Conservation (phyloP, 2,329 filamentous ascomycete species). For the Colletotrichum limetticola region DNA sequence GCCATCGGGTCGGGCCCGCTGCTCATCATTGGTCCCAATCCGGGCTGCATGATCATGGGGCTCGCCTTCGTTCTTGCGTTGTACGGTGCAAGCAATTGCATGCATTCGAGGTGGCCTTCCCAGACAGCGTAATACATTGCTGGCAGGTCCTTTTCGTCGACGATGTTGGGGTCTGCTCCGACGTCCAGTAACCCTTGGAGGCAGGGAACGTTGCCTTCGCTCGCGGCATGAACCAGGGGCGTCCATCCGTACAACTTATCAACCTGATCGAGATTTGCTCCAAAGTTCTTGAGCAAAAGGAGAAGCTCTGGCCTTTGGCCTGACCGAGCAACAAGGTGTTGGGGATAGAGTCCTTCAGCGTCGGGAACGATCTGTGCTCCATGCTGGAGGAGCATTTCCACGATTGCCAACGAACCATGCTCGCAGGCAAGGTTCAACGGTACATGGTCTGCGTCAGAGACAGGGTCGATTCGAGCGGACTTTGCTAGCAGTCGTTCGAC, state of each 20-base stretch:
- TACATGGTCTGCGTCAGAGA: conserved; percentile 89
- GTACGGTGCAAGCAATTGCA: conserved; percentile 81
- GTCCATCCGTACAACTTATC: conserved; percentile 99
- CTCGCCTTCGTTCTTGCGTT: conserved; percentile 57
- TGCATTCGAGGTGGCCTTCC: conserved; percentile 96
- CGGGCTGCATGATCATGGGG: conserved; percentile 55
- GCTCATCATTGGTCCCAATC: conserved; percentile 57
- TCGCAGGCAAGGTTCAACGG: conserved; percentile 96
- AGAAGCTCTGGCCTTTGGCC: conserved; percentile 84
- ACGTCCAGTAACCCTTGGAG: conserved; percentile 83
- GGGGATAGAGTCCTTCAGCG: conserved; percentile 95
- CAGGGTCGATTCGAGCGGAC: conserved; percentile 86
- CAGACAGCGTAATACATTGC: conserved; percentile 99
- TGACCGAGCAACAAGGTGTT: conserved; percentile 93
- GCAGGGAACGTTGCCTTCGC: conserved; percentile 93
- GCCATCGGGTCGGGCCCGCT: conserved; percentile 69
- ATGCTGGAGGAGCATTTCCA: conserved; percentile 84
- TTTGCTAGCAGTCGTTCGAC: conserved; percentile 81
- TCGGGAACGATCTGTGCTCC: conserved; percentile 89
- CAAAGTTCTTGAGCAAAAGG: conserved; percentile 83
- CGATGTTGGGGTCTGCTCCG: conserved; percentile 79
- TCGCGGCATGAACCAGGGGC: conserved; percentile 93
- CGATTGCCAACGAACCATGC: conserved; percentile 86
- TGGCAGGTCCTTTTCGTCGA: conserved; percentile 92
- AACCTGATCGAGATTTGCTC: conserved; percentile 88